phyloP scores from a whole-genome alignment of 176 grass and related monocot species.

The Cymbopogon citratus region DNA sequence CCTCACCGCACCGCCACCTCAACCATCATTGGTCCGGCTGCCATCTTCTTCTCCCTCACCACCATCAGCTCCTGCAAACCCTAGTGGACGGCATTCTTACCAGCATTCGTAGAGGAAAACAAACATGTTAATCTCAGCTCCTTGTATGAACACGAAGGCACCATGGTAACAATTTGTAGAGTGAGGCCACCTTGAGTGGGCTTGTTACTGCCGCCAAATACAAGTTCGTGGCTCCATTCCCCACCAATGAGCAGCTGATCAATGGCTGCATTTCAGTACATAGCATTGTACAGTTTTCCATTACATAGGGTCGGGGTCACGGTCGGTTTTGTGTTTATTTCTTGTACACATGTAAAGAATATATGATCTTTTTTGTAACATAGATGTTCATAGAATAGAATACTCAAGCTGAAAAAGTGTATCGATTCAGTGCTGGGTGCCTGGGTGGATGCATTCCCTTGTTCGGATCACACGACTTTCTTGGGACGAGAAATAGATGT shows the following conservation, averaged over 20 bases:
- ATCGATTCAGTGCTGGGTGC: constrained; percentile 16
- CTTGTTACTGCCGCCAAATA: background rate
- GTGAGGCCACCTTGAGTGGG: background rate
- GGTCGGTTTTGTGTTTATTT: constrained; percentile 25
- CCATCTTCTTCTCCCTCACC: constrained; percentile 47
- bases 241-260: background rate
- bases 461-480: background rate
- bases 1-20: constrained; percentile 68
- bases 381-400: constrained; percentile 48
- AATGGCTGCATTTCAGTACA: constrained; percentile 32
- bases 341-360: constrained; percentile 51
- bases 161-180: background rate
- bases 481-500: background rate
- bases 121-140: background rate
- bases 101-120: constrained; percentile 19
- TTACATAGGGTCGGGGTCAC: constrained; percentile 16
- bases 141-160: background rate
- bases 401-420: constrained; percentile 13
- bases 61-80: constrained; percentile 36
- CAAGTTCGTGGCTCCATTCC: background rate
- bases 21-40: constrained; percentile 53
- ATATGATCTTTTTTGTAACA: constrained; percentile 29
- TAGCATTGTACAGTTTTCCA: constrained; percentile 60
- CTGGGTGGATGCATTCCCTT: background rate
- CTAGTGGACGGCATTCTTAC: constrained; percentile 52